Base-by-base conservation (phyloP, 352 stramenopile genomes). In the Pythium aphanidermatum region DNA sequence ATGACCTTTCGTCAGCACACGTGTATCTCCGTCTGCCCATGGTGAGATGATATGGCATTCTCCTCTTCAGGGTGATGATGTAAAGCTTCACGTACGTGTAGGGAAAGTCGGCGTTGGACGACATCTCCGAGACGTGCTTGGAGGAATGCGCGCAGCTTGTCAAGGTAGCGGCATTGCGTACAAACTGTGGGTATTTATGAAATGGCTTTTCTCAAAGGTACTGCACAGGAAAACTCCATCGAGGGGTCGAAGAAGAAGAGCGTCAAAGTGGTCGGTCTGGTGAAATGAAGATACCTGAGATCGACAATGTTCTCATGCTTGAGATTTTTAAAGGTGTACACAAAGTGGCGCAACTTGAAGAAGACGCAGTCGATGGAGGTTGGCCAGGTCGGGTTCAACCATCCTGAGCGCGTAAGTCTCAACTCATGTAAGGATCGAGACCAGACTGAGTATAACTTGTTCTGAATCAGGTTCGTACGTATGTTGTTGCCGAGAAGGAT, bases 1-100 rank as follows among this genome's bases (percentile, higher is more conserved):
- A 99, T 50, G 92, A 98, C 61, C 62, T 99, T 26, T 98, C 84
- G 26, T 98, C 93, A 13, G 96, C 96, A 20, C 96, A 99, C 68
- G 96, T 99, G 1, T 99, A 99, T 68, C 70, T 99, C 30, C 81
- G 96, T 6, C 71, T 98, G 47, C 92, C 94, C 4, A 61, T 83
- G 63, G 83, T 92, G 24, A 36, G 47, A 45, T 60, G 17, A 32
- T 33, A 33, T 57, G 19, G 31, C 20, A 32, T 41, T 12, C n/a
- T 34, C 9, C 28, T n/a, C n/a, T n/a, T n/a, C n/a, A n/a, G n/a
- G n/a, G n/a, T n/a, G 21, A 31, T 26, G 11, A 6, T 54, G 8
- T 16, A 11, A 30, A 17, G 17, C 5, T 62, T 34, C 14, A 30
- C n/a, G 16, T 32, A n/a, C n/a, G n/a, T n/a, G 19, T 29, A 90